These are phyloP conservation scores for Raddia guianensis DNA, from an alignment of 176 grass and related monocot genomes.

Conservation along the genomic window DNA sequence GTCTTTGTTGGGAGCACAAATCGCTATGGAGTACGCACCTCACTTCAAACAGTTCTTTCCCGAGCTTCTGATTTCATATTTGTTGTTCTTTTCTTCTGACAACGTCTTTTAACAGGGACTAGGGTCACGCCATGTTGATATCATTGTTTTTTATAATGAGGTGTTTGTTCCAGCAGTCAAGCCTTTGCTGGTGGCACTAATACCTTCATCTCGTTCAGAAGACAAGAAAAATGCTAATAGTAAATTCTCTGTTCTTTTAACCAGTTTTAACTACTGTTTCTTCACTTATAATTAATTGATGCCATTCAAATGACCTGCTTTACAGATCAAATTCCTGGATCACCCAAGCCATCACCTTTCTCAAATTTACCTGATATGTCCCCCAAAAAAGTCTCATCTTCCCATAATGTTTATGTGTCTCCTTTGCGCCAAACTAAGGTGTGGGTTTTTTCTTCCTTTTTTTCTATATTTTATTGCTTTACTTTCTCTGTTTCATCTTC, in stretches of 20 bases:
- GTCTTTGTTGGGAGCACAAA: constrained; percentile 67
- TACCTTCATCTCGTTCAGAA: constrained; percentile 42
- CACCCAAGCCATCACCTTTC: constrained; percentile 80
- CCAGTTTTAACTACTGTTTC: constrained; percentile 28
- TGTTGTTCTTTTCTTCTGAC: constrained; percentile 25
- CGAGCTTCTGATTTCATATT: constrained; percentile 25
- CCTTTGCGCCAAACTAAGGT: constrained; percentile 94
- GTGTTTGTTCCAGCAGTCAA: constrained; percentile 87
- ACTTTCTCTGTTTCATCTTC: constrained; percentile 9
- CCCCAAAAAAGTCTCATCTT: constrained; percentile 91
- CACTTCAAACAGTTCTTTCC: constrained; percentile 36
- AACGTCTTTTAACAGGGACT: constrained; percentile 56
- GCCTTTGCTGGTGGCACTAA: constrained; percentile 70
- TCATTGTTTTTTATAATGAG: constrained; percentile 94
- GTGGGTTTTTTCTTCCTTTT: constrained; percentile 17
- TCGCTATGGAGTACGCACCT: constrained; percentile 53
- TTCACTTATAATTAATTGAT: constrained; percentile 33
- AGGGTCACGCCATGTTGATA: constrained; percentile 66
- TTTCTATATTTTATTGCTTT: constrained; percentile 18
- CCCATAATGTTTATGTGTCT: constrained; percentile 92
- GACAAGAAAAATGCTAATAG: constrained; percentile 68
- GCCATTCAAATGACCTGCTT: constrained; percentile 34
- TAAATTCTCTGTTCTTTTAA: constrained; percentile 45
- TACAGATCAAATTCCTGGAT: constrained; percentile 68
- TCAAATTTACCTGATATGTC: constrained; percentile 96